Base-by-base conservation (phyloP, 495 filamentous ascomycete species). In the Penicillium ucsense region DNA sequence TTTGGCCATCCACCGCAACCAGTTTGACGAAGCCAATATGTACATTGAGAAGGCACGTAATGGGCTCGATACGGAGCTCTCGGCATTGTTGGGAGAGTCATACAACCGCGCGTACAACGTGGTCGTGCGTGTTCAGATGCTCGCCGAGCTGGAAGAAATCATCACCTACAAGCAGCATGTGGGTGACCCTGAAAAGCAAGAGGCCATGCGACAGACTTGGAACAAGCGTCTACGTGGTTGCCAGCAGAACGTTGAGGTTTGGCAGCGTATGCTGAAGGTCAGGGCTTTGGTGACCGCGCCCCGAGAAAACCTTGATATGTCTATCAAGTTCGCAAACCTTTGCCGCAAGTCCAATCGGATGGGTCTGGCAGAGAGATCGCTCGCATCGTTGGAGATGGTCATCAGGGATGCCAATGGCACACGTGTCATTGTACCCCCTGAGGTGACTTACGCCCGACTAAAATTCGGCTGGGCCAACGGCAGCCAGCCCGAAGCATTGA, bases 271-370 rank as follows among this genome's bases (percentile, higher is more conserved):
- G 88, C 80, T 99, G 28, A 94, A 95, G 62, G 86, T 97, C 35
- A 79, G 94, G 50, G 86, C 86, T 10, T 78, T 99, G 39, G 92
- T 99, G 41, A 90, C 95, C 43, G 78, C 77, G 8, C 89, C 92
- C 4, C 81, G 78, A 31, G 90, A 99, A 61, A 95, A 97, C 53
- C 86, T 94, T 74, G 85, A 92, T 57, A 97, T 97, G 89, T 94
- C 86, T 77, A 96, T 97, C 70, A 99, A 99, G 60, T 97, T 95
- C 57, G 87, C 94, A 50, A 97, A 96, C 54, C 78, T 99, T 6
- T 99, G 92, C 64, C 84, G 92, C 55, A 99, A 97, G 61, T 94
- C 89, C 31, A 85, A 88, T 43, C 83, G 92, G 7, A 90, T 88
- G 72, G 92, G 91, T 9, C 77, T 99, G n/a, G 94, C 91, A 3